These are phyloP conservation scores for Glycine soja DNA, from an alignment of 306 rosid genomes.

Conservation along the genomic window DNA sequence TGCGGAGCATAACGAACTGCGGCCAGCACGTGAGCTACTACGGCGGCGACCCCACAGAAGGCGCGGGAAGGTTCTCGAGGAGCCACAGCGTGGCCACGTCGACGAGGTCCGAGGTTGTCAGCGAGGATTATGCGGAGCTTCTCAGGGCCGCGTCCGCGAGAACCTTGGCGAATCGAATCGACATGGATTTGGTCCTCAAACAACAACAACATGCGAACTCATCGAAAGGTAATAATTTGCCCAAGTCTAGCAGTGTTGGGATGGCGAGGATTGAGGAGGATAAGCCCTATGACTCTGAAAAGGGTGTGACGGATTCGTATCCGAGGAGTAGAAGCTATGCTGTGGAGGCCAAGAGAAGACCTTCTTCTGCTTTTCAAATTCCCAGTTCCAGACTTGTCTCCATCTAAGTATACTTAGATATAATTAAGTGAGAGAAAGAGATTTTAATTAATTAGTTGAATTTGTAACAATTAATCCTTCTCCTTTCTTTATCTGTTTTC, in stretches of 20 bases:
- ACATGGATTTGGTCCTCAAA: conserved; percentile 56
- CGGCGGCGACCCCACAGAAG: conserved; percentile 37
- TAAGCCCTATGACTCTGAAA: conserved; percentile 52
- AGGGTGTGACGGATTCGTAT: conserved; percentile 26
- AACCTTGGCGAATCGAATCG: conserved; percentile 50
- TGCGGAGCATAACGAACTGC: conserved; percentile 64
- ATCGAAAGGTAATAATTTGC: conserved; percentile 51
- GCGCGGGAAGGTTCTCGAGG: conserved; percentile 49
- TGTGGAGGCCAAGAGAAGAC: too few relatives aligned
- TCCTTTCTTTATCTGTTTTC: not conserved
- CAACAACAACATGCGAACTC: conserved; percentile 37
- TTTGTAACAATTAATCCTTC: not conserved
- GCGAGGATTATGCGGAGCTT: conserved; percentile 68
- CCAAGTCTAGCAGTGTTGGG: conserved; percentile 69
- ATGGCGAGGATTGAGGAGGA: conserved; percentile 81
- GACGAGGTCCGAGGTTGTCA: not conserved
- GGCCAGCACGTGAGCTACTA: conserved; percentile 41
- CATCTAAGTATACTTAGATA: too few relatives aligned
- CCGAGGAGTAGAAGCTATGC: conserved; percentile 78
- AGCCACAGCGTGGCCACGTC: conserved; percentile 58
- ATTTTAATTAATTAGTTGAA: not conserved
- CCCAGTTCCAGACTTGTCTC: too few relatives aligned
- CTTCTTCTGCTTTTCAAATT: too few relatives aligned
- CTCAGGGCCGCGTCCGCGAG: conserved; percentile 80
- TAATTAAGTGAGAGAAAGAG: not conserved